Percentiles rank a stretch among this genome's conserved stretches.
Conservation (phyloP, 495 filamentous ascomycete genomes). For the Xylaria bambusicola region DNA sequence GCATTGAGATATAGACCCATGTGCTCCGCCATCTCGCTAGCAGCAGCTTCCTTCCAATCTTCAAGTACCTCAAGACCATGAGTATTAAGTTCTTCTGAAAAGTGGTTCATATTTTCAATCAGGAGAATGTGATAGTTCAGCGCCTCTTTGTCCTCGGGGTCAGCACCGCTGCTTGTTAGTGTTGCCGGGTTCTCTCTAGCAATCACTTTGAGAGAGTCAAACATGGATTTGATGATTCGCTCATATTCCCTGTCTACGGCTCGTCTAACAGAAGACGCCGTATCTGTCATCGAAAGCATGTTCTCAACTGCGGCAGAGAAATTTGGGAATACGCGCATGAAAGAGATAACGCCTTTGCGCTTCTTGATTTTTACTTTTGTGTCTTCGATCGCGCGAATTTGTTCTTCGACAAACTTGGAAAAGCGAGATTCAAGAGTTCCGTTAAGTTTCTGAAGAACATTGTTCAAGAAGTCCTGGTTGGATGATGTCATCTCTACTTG, state of each 20-base stretch:
- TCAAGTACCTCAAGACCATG: slow-evolving; percentile 71
- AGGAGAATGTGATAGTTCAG: slow-evolving; percentile 95
- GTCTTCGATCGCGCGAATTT: slow-evolving; percentile 92
- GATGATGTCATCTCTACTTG: slow-evolving; percentile 78
- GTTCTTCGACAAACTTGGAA: slow-evolving; percentile 88
- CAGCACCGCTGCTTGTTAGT: slow-evolving; percentile 42
- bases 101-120: slow-evolving; percentile 99
- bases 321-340: slow-evolving; percentile 88
- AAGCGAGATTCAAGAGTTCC: slow-evolving; percentile 74
- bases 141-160: slow-evolving; percentile 89
- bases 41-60: slow-evolving; percentile 76
- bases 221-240: slow-evolving; percentile 92
- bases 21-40: slow-evolving; percentile 81
- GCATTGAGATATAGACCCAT: slow-evolving; percentile 82
- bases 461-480: slow-evolving; percentile 87
- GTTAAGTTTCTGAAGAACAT: slow-evolving; percentile 76
- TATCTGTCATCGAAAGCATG: slow-evolving; percentile 64
- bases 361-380: slow-evolving; percentile 99
- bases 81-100: slow-evolving; percentile 86
- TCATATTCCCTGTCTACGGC: slow-evolving; percentile 85
- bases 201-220: slow-evolving; percentile 92
- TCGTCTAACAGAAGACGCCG: slow-evolving; percentile 64
- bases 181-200: slow-evolving; percentile 85
- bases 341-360: slow-evolving; percentile 91
- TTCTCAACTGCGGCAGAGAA: slow-evolving; percentile 80